Conservation (phyloP, 768 basidiomycete species). For the Tulasnella calospora region DNA sequence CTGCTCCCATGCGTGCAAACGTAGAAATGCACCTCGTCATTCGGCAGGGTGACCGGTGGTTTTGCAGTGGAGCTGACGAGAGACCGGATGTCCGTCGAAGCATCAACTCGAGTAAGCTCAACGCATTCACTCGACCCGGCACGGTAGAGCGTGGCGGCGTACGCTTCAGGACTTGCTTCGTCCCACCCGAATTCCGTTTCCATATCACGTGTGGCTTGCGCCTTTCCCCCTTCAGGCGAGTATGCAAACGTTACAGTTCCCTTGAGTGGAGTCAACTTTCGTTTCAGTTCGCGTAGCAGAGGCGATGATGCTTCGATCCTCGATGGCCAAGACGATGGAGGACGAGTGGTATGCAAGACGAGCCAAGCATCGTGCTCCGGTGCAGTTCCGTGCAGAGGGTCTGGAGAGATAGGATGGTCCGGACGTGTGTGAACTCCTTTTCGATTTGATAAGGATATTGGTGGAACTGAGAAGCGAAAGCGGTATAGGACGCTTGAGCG, state of each 20-base stretch:
- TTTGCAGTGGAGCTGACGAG: not conserved
- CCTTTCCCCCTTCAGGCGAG: not conserved
- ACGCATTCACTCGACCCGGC: constrained; percentile 10
- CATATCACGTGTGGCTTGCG: not conserved
- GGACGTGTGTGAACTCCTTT: not conserved
- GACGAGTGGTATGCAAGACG: constrained; percentile 30
- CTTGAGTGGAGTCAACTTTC: not conserved
- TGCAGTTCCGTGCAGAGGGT: constrained; percentile 16
- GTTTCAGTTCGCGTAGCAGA: constrained; percentile 25
- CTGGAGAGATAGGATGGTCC: constrained; percentile 17
- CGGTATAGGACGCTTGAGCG: not conserved
- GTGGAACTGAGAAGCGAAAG: not conserved
- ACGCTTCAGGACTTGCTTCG: constrained; percentile 26
- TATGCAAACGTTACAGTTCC: constrained; percentile 14
- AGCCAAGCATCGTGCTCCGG: constrained; percentile 27
- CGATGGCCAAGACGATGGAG: constrained; percentile 28
- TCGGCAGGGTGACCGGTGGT: not conserved
- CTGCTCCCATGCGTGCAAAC: constrained; percentile 34
- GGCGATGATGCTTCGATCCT: constrained; percentile 30
- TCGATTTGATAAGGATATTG: not conserved
- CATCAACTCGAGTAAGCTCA: not conserved
- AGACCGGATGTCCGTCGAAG: not conserved
- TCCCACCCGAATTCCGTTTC: constrained; percentile 22
- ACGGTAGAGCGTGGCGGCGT: constrained; percentile 31
- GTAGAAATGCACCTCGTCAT: constrained; percentile 29